Conservation (phyloP, 2,329 filamentous ascomycete genomes). For the Paramyrothecium roridum region DNA sequence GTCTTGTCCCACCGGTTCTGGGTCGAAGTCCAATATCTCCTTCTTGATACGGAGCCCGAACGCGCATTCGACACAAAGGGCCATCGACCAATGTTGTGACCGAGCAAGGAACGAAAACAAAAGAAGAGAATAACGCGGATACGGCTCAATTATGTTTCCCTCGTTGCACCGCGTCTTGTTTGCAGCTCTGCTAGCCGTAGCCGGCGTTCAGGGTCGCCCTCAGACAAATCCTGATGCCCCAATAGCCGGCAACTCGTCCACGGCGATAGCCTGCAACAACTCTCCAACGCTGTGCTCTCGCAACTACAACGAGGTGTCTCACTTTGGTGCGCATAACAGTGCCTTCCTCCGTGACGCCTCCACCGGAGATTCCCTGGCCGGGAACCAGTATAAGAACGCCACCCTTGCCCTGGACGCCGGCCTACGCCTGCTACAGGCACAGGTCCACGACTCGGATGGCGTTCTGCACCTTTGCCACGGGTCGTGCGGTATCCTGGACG, state of each 20-base stretch:
- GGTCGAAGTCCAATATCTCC: no score
- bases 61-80: no score
- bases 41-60: no score
- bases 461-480: conserved; percentile 69
- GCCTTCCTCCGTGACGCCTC: conserved; percentile 65
- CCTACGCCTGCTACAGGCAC: conserved; percentile 67
- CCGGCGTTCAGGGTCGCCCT: conserved; percentile 7
- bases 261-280: conserved; percentile 73
- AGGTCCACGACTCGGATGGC: conserved; percentile 62
- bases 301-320: conserved; percentile 72
- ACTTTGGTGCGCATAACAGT: conserved; percentile 74
- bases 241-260: not conserved
- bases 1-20: no score
- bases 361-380: conserved; percentile 59
- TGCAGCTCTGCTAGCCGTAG: conserved; percentile 15
- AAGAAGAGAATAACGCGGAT: not conserved
- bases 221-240: conserved; percentile 11
- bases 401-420: conserved; percentile 69
- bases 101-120: conserved; percentile 8
- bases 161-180: conserved; percentile 15
- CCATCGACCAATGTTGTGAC: no score
- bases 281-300: conserved; percentile 69
- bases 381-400: conserved; percentile 73
- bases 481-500: conserved; percentile 64
- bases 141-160: conserved; percentile 11